phyloP scores from a whole-genome alignment of 202 grass and related monocot genomes.

The Miscanthus sacchariflorus region DNA sequence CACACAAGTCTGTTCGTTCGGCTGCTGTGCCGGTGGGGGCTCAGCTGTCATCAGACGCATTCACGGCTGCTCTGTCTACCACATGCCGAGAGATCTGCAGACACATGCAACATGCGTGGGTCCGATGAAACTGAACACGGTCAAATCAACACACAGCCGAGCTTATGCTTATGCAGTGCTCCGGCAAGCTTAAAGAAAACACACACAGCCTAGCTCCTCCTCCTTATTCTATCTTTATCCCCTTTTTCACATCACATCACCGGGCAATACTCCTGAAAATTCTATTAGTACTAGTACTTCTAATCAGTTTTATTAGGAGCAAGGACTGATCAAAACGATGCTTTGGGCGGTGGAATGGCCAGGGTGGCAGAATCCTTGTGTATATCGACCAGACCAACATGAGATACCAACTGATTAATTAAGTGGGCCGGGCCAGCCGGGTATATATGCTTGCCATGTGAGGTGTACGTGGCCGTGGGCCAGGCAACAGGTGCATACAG shows the following conservation, averaged over 20 bases:
- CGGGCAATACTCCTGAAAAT: background rate
- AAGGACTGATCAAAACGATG: background rate
- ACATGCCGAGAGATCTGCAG: conserved; percentile 30
- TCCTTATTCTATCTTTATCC: too few species aligned
- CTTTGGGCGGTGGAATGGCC: background rate
- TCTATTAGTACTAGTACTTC: too few species aligned
- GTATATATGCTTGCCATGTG: background rate
- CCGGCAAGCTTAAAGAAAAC: background rate
- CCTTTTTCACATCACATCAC: background rate
- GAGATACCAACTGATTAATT: background rate
- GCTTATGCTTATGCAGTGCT: too few species aligned
- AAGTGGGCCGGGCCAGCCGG: background rate
- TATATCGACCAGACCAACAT: conserved; percentile 10
- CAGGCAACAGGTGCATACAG: background rate
- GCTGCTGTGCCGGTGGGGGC: background rate
- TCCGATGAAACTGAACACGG: background rate
- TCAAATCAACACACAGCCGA: background rate
- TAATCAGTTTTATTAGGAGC: too few species aligned
- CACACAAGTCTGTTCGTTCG: background rate
- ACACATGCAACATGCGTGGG: background rate
- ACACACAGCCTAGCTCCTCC: background rate
- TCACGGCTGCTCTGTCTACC: conserved; percentile 41
- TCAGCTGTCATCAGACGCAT: conserved; percentile 30
- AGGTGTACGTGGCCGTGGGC: background rate
- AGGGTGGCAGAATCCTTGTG: background rate